Base-by-base conservation (phyloP, 2,329 filamentous ascomycete genomes). In the Exophiala alcalophila region DNA sequence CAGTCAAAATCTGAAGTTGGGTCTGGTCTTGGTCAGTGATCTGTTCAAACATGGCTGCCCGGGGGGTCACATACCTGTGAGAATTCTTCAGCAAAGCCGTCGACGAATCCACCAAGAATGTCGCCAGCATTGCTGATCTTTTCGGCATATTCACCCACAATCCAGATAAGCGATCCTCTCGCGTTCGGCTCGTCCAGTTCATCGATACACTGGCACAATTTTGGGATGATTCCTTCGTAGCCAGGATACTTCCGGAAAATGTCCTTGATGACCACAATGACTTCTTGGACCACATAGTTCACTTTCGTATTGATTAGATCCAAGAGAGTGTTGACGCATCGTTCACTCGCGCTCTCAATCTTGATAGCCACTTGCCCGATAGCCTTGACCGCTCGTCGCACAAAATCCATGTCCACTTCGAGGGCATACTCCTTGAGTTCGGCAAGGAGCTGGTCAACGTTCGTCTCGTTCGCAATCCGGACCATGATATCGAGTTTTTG, bases 401-500 rank as follows among this genome's bases (percentile, higher is more conserved):
- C 91, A 63, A 97, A 97, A 65, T 98, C 92, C 90, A 98, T 97
- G 59, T 98, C 92, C 23, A 98, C 91, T 71, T 98, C 92, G 56
- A 97, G 74, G 5, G 92, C 92, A 59, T 98, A 98, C 65, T 98
- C 92, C 66, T 95, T 97, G 61, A 98, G 65, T 65, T 98, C 92
- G 8, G 90, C 86, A 11, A 98, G 73, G 18, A 98, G 74, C 62
- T 97, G 92, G 61, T 98, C 92, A 47, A 91, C 91, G 61, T 97
- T 98, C 62, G 84, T 85, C 57, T 96, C 90, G 68, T 96, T 97
- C 49, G 91, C 88, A 81, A 98, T 97, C 65, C 92, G 83, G 33
- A 98, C 91, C 92, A 98, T 97, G 52, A 97, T 97, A 63, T 98
- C 92, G 35, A 98, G 78, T 63, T 98, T 98, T 62, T 95, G 86